Percentiles rank a stretch among this genome's conserved stretches.
These are phyloP conservation scores for Niebla homalea DNA, from an alignment of 495 filamentous ascomycete species.

Conservation along the genomic window DNA sequence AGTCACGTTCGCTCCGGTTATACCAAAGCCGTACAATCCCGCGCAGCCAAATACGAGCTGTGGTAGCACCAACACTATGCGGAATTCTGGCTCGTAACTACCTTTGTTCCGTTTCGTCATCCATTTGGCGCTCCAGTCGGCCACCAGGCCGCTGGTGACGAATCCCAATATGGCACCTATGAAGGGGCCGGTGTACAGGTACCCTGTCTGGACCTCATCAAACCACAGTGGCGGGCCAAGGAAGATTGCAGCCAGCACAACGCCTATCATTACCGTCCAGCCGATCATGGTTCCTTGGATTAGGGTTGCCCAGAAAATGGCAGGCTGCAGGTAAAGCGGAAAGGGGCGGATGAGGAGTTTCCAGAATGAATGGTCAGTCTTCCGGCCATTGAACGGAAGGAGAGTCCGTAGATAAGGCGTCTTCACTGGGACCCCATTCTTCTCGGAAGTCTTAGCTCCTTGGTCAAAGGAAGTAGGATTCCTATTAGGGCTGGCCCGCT, in stretches of 20 bases:
- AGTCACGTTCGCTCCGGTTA: conserved; percentile 42
- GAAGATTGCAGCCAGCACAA: conserved; percentile 73
- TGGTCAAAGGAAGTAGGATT: conserved; percentile 7
- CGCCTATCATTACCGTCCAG: conserved; percentile 90
- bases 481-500: neutral
- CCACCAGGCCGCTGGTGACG: conserved; percentile 53
- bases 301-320: conserved; percentile 78
- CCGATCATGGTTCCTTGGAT: conserved; percentile 87
- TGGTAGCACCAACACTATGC: conserved; percentile 66
- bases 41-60: conserved; percentile 64
- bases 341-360: conserved; percentile 50
- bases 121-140: conserved; percentile 55
- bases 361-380: conserved; percentile 50
- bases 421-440: conserved; percentile 21
- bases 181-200: conserved; percentile 80
- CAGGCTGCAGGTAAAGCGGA: conserved; percentile 62
- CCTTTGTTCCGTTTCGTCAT: conserved; percentile 67
- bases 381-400: conserved; percentile 65
- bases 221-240: conserved; percentile 69
- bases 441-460: neutral
- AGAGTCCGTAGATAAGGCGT: conserved; percentile 43
- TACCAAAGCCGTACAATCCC: conserved; percentile 77
- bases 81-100: conserved; percentile 84
- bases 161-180: conserved; percentile 73
- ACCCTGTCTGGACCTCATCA: conserved; percentile 68